These are phyloP conservation scores for Candida palmyrensis DNA, from an alignment of 805 yeast species.

Conservation along the genomic window DNA sequence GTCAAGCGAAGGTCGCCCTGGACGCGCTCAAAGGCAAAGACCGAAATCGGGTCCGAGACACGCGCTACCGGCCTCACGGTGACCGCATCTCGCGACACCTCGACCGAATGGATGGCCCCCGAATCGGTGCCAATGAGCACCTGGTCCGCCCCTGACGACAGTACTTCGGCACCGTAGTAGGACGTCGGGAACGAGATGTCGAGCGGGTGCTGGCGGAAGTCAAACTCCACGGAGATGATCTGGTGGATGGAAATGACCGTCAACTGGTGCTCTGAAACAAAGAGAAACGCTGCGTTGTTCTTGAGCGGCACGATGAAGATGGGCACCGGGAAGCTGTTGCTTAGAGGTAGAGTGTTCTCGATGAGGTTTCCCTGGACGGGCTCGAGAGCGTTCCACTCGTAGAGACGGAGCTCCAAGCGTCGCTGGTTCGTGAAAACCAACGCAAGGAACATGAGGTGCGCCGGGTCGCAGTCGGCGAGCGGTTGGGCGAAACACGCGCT, in stretches of 20 bases:
- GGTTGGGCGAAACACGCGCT: slow-evolving; percentile 41
- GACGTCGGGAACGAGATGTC: slow-evolving; percentile 37
- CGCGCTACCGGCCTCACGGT: slow-evolving; percentile 27
- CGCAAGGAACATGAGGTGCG: slow-evolving; percentile 29
- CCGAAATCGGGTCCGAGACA: slow-evolving; percentile 31
- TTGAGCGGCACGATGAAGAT: slow-evolving; percentile 37
- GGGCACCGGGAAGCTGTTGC: slow-evolving; percentile 37
- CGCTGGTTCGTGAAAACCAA: slow-evolving; percentile 32
- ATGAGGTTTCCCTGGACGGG: slow-evolving; percentile 22
- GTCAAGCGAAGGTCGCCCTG: slow-evolving; percentile 17
- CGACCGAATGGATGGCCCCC: slow-evolving; percentile 27
- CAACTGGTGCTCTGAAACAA: slow-evolving; percentile 29
- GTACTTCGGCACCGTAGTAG: slow-evolving; percentile 14
- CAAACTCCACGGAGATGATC: slow-evolving; percentile 43
- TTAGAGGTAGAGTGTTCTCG: slow-evolving; percentile 35
- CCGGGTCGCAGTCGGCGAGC: slow-evolving; percentile 14
- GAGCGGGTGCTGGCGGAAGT: slow-evolving; percentile 20
- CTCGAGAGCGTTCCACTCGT: slow-evolving; percentile 38
- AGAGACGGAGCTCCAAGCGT: slow-evolving; percentile 32
- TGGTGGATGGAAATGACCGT: slow-evolving; percentile 37
- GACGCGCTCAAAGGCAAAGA: slow-evolving; percentile 22
- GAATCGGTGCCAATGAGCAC: slow-evolving; percentile 28
- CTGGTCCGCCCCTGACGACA: slow-evolving; percentile 14
- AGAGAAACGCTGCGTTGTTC: slow-evolving; percentile 31
- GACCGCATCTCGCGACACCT: no score